A percentile compares a stretch with the other conserved stretches of the same genome.
Conservation (phyloP, 257 asterid species). For the Knoxia roxburghii region DNA sequence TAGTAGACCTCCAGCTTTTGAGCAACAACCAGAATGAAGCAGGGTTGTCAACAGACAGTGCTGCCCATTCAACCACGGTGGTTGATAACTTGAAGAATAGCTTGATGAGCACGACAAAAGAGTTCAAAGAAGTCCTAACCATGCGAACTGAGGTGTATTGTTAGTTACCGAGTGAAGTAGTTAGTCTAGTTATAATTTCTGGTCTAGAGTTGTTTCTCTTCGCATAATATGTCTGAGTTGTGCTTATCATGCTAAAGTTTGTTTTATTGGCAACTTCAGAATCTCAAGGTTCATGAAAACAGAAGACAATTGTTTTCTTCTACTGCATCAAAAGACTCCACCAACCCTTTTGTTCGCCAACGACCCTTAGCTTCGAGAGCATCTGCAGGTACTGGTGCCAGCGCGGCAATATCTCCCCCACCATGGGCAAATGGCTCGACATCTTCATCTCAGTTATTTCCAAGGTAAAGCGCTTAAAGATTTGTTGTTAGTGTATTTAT, state of each 20-base stretch:
- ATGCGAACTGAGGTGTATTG: constrained; percentile 79
- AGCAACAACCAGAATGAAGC: constrained; percentile 59
- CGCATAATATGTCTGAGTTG: constrained; percentile 5
- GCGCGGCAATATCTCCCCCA: constrained; percentile 56
- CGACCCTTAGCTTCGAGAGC: constrained; percentile 74
- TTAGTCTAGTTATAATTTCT: constrained; percentile 12
- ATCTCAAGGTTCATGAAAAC: constrained; percentile 78
- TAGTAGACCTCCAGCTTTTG: constrained; percentile 79
- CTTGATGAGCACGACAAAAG: constrained; percentile 82
- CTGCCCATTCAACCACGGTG: constrained; percentile 82
- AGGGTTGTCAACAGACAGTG: constrained; percentile 58
- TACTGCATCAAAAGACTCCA: constrained; percentile 50
- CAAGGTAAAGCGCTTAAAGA: constrained; percentile 43
- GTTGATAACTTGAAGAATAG: constrained; percentile 92
- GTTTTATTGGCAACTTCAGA: constrained; percentile 37
- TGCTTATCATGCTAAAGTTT: constrained; percentile 10
- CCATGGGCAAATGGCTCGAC: constrained; percentile 63
- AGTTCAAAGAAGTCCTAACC: constrained; percentile 93
- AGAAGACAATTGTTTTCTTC: constrained; percentile 76
- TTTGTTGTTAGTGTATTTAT: neutral
- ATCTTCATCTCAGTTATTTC: constrained; percentile 50
- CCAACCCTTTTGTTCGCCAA: constrained; percentile 88
- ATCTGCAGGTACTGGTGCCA: constrained; percentile 23
- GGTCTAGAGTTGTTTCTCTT: neutral
- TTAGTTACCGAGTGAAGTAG: constrained; percentile 6